Evolutionary conservation across 2,329 filamentous ascomycete species (phyloP).

Genomic region (Ophiocordyceps sinensis): DNA sequence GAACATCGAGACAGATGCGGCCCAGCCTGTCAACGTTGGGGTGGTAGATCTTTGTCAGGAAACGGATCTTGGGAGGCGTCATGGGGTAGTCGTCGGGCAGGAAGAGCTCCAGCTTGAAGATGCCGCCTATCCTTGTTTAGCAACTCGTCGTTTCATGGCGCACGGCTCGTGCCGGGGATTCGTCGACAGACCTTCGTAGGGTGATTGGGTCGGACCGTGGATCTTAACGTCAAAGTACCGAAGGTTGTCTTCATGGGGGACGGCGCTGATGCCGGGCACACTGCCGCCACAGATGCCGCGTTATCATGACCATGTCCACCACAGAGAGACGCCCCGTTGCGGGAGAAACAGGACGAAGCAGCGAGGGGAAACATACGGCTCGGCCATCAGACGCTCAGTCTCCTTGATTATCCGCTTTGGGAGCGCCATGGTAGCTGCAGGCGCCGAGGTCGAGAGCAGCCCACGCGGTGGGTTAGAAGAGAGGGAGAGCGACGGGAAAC

Average conservation of each 20-base stretch:
- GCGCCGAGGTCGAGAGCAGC: neutral
- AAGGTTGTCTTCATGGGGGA: conserved; percentile 93
- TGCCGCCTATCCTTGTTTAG: conserved; percentile 37
- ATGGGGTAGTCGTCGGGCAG: conserved; percentile 98
- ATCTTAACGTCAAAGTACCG: conserved; percentile 98
- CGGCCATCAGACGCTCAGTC: conserved; percentile 90
- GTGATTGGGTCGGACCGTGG: conserved; percentile 79
- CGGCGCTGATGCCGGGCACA: conserved; percentile 87
- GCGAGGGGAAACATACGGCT: conserved; percentile 56
- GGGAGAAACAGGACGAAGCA: neutral
- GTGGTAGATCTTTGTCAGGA: conserved; percentile 98
- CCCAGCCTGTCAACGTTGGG: conserved; percentile 97
- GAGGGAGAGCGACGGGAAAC: neutral
- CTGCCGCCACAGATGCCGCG: conserved; percentile 28
- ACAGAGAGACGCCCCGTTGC: too few species aligned
- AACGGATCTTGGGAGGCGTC: conserved; percentile 96
- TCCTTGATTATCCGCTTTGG: conserved; percentile 98
- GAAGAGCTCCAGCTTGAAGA: conserved; percentile 96
- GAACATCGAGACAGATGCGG: conserved; percentile 88
- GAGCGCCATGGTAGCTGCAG: conserved; percentile 45
- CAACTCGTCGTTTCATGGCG: neutral
- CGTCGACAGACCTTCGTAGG: conserved; percentile 63
- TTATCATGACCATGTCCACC: conserved; percentile 4
- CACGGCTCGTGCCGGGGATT: neutral
- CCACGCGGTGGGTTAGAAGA: neutral